Evolutionary conservation across 2,329 filamentous ascomycete species (phyloP).

Genomic region (Ophiocordyceps robertsii): DNA sequence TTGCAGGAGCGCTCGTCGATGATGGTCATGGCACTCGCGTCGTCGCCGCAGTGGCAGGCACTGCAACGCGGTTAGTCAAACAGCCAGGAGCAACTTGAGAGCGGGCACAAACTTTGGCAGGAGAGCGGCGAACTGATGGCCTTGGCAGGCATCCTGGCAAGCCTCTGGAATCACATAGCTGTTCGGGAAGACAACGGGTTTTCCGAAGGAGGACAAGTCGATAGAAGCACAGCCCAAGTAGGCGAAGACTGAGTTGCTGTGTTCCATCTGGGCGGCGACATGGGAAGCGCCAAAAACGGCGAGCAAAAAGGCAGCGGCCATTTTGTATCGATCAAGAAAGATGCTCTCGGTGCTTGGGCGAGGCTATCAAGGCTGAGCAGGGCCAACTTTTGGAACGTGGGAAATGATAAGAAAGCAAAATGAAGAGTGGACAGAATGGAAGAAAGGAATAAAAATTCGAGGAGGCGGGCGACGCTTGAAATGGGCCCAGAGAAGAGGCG

Average conservation of each 20-base stretch:
- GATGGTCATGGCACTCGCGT: conserved; percentile 13
- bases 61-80: conserved; percentile 9
- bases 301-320: conserved; percentile 11
- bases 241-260: conserved; percentile 10
- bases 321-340: conserved; percentile 4
- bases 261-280: conserved; percentile 7
- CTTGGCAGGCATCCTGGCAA: conserved; percentile 15
- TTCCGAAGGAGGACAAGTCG: conserved; percentile 12
- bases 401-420: not conserved
- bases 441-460: not conserved
- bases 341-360: conserved; percentile 1
- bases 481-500: not conserved
- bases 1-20: conserved; percentile 18
- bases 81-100: fast-evolving
- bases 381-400: conserved; percentile 1
- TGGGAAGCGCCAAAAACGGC: conserved; percentile 9
- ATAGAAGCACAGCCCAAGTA: conserved; percentile 15
- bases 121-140: conserved; percentile 14
- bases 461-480: not conserved
- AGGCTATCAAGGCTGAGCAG: not conserved
- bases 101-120: conserved; percentile 15
- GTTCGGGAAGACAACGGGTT: conserved; percentile 10
- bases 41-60: conserved; percentile 21
- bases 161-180: conserved; percentile 11
- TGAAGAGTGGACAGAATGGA: not conserved